Percentiles rank a stretch among this genome's conserved stretches.
These are phyloP conservation scores for Russula ochroleuca DNA, from an alignment of 768 basidiomycete species.

Conservation along the genomic window DNA sequence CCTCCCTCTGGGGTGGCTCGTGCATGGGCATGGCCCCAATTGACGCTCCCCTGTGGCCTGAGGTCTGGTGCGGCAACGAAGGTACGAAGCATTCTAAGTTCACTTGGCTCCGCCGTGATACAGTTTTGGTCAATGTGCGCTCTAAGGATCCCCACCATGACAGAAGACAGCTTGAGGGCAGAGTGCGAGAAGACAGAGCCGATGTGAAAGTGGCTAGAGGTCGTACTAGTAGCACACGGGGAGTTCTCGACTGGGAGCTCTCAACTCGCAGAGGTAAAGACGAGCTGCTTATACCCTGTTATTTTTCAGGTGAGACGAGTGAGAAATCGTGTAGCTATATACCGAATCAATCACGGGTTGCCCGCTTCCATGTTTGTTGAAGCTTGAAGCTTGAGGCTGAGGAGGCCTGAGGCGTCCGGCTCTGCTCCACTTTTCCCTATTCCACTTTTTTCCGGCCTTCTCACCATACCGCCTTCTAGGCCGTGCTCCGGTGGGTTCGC, in stretches of 20 bases:
- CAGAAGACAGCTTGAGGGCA: neutral
- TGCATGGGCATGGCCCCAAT: constrained; percentile 48
- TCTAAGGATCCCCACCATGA: constrained; percentile 11
- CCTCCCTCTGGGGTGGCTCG: constrained; percentile 43
- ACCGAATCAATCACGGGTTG: too few relatives aligned
- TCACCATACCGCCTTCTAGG: too few relatives aligned
- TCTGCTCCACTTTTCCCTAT: too few relatives aligned
- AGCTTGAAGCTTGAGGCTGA: too few relatives aligned
- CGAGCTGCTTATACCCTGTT: neutral
- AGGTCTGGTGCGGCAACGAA: constrained; percentile 49
- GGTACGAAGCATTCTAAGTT: constrained; percentile 33
- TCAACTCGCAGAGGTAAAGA: neutral
- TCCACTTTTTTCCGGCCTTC: too few relatives aligned
- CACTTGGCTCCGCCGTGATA: neutral
- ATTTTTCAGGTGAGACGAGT: neutral
- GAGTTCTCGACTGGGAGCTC: neutral
- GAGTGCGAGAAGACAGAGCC: neutral
- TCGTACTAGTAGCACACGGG: neutral
- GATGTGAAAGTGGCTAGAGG: neutral
- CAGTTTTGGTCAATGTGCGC: neutral
- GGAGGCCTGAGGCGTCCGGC: too few relatives aligned
- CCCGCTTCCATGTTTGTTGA: too few relatives aligned
- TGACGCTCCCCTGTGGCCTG: constrained; percentile 48
- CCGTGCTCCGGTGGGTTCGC: too few relatives aligned
- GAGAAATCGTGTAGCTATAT: neutral